These are phyloP conservation scores for Phytophthora pluvialis DNA, from an alignment of 352 stramenopile genomes.

Conservation along the genomic window DNA sequence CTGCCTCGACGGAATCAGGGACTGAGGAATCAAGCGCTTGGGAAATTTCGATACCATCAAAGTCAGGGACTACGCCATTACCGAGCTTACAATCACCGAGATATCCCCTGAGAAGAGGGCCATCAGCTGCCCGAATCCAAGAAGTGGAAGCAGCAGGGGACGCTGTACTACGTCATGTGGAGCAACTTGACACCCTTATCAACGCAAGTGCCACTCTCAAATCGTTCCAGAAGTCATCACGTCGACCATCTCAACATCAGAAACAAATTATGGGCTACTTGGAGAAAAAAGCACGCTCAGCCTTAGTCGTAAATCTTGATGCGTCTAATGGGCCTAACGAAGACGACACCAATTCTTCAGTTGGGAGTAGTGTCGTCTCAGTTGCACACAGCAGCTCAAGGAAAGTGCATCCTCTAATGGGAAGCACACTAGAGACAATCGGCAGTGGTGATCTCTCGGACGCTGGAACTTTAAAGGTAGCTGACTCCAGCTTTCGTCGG, in stretches of 20 bases:
- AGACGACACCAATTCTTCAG: slow-evolving; percentile 8
- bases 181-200: slow-evolving; percentile 50
- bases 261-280: slow-evolving; percentile 33
- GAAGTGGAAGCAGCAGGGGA: slow-evolving; percentile 24
- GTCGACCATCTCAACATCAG: slow-evolving; percentile 13
- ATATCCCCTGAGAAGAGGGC: slow-evolving; percentile 12
- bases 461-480: neutral
- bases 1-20: neutral
- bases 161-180: slow-evolving; percentile 44
- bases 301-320: slow-evolving; percentile 6
- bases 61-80: neutral
- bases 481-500: neutral
- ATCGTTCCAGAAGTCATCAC: slow-evolving; percentile 7
- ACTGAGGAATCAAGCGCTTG: neutral
- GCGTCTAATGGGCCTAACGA: neutral
- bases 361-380: neutral
- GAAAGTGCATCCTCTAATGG: slow-evolving; percentile 26
- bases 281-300: slow-evolving; percentile 27
- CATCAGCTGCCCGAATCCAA: slow-evolving; percentile 15
- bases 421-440: slow-evolving; percentile 25
- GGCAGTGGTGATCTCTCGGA: slow-evolving; percentile 18
- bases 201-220: slow-evolving; percentile 42
- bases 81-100: neutral
- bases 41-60: neutral
- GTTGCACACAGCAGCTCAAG: slow-evolving; percentile 10